These are phyloP conservation scores for Xylaria sp. DNA, from an alignment of 2,329 filamentous ascomycete genomes.

Conservation along the genomic window DNA sequence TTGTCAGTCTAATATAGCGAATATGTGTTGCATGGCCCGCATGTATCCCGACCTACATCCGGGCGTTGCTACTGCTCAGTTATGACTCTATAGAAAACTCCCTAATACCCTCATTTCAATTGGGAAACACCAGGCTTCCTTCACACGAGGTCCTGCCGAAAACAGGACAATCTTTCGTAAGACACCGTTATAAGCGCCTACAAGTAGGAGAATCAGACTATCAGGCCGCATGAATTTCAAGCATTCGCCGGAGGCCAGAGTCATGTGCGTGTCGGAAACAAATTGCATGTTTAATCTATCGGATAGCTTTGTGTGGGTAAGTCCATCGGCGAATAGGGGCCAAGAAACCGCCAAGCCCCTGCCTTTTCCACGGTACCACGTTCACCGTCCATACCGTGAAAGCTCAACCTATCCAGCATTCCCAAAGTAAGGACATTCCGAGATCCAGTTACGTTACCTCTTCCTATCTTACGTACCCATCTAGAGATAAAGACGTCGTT, in stretches of 20 bases:
- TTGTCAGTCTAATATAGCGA: constrained; percentile 6
- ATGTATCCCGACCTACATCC: not conserved
- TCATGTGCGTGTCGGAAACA: not conserved
- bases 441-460: constrained; percentile 11
- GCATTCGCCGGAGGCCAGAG: not conserved
- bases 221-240: not conserved
- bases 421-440: constrained; percentile 1
- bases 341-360: not conserved
- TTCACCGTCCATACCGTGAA: constrained; percentile 15
- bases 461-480: not conserved
- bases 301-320: not conserved
- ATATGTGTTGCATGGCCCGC: not conserved
- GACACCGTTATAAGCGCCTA: not conserved
- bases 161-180: not conserved
- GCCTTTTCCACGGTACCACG: constrained; percentile 17
- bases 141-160: not conserved
- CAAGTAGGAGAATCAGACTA: not conserved
- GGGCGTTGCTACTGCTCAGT: not conserved
- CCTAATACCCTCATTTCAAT: not conserved
- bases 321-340: not conserved
- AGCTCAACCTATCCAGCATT: constrained; percentile 4
- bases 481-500: not conserved
- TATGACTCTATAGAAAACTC: not conserved
- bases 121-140: not conserved
- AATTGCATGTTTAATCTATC: constrained; percentile 17